Conservation (phyloP, 2,329 filamentous ascomycete genomes). For the Cercospora zeina region DNA sequence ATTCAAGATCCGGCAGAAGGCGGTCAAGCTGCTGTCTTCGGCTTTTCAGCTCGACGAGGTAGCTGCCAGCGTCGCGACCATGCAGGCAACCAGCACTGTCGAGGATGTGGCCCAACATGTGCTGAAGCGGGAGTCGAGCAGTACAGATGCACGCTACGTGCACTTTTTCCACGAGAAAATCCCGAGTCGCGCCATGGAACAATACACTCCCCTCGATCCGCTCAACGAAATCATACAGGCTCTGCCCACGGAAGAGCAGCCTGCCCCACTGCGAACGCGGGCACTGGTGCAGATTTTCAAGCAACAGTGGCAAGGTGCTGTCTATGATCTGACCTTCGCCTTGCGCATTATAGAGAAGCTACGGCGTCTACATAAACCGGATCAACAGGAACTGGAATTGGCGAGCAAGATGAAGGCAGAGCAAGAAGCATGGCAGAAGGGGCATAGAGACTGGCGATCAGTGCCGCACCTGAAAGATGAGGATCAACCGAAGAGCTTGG, state of each 20-base stretch:
- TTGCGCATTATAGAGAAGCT: slow-evolving; percentile 55
- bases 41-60: slow-evolving; percentile 83
- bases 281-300: slow-evolving; percentile 75
- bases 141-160: slow-evolving; percentile 78
- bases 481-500: slow-evolving; percentile 72
- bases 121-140: slow-evolving; percentile 65
- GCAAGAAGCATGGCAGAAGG: slow-evolving; percentile 41
- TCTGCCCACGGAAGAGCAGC: slow-evolving; percentile 63
- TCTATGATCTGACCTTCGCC: slow-evolving; percentile 68
- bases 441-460: slow-evolving; percentile 51
- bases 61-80: slow-evolving; percentile 76
- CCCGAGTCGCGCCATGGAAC: slow-evolving; percentile 69
- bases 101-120: slow-evolving; percentile 75
- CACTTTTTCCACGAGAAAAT: slow-evolving; percentile 93
- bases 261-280: slow-evolving; percentile 68
- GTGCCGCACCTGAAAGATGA: slow-evolving; percentile 58
- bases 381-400: slow-evolving; percentile 55
- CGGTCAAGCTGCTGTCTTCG: slow-evolving; percentile 71
- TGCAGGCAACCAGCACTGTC: slow-evolving; percentile 75
- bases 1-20: slow-evolving; percentile 77
- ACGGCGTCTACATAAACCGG: slow-evolving; percentile 48
- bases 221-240: slow-evolving; percentile 68
- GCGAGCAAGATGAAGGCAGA: slow-evolving; percentile 48
- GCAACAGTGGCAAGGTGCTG: slow-evolving; percentile 69
- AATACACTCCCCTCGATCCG: slow-evolving; percentile 67